A percentile compares a stretch with the other conserved stretches of the same genome.
Conservation (phyloP, 1,284 basidiomycete species). For the Cutaneotrichosporon sp. region DNA sequence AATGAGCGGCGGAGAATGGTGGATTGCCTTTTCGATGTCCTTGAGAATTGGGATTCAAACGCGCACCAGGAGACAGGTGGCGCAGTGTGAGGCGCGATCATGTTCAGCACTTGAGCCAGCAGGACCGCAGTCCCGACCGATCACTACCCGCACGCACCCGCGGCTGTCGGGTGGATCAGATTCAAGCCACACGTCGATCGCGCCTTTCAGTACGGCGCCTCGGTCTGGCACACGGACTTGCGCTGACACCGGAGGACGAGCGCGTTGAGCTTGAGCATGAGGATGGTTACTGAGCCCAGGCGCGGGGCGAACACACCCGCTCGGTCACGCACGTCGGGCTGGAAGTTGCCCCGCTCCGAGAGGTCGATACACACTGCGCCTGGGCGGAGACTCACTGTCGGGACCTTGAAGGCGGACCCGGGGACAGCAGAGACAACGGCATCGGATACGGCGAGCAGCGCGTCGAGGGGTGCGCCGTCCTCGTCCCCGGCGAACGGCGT, state of each 20-base stretch:
- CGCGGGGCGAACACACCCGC: slow-evolving; percentile 21
- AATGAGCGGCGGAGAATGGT: too few species aligned
- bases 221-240: not conserved
- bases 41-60: too few species aligned
- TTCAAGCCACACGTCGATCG: too few species aligned
- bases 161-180: not conserved
- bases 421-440: slow-evolving; percentile 76
- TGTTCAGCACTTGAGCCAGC: too few species aligned
- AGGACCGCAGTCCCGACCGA: too few species aligned
- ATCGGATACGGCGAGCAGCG: slow-evolving; percentile 49
- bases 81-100: too few species aligned
- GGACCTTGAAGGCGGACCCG: slow-evolving; percentile 18
- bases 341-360: slow-evolving; percentile 27
- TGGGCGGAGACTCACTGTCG: slow-evolving; percentile 13
- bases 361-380: slow-evolving; percentile 27
- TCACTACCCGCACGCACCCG: too few species aligned
- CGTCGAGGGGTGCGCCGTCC: not conserved
- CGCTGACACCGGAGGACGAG: slow-evolving; percentile 11
- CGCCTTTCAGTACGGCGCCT: too few species aligned
- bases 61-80: too few species aligned
- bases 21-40: too few species aligned
- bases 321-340: slow-evolving; percentile 18
- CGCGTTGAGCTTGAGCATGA: slow-evolving; percentile 26
- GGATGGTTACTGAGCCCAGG: slow-evolving; percentile 25
- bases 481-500: too few species aligned